Evolutionary conservation across 345 rosid species (phyloP), one percentile per base, ranked within the genome.

Genomic region (Mercurialis annua): DNA sequence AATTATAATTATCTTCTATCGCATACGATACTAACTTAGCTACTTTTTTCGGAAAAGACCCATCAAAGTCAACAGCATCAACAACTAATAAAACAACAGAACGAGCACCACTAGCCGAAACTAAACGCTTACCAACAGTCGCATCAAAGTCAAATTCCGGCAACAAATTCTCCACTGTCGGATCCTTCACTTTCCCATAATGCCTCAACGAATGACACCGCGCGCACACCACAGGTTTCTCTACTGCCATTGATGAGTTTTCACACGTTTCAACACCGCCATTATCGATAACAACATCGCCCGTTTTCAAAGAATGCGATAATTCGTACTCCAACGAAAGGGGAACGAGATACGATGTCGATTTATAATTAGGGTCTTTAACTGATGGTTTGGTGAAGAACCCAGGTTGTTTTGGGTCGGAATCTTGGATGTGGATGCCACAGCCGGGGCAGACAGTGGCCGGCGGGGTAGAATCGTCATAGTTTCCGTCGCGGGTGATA

Each of bases 121-220:
- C 81, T 73, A 94, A 31, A 69, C 89, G 84, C 76, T 82, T 85
- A 14, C 96, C 97, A 5, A 93, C 90, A 0, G 96, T 89, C 60
- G 85, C 90, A 70, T 84, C 83, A 52, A 93, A 93, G 77, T 93
- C 99, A 57, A 93, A 91, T 61, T 93, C 99, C 11, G 97, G 99
- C 77, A 93, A 75, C 49, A 91, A 74, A 79, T 93, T 91, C 84
- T 93, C 99, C 68, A 85, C 81, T 0, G 77, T 77, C 12, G 88
- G 86, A 73, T 93, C 95, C 73, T 86, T 89, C 67, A 93, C 99
- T 81, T 67, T 91, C 57, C 96, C 96, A 29, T 93, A 93, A 52
- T 89, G 90, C 52, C 97, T 85, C 63, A 93, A 77, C 2, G 96
- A 90, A 67, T 93, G 99, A 64, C 99, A 93, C 68, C 99, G 85